Evolutionary conservation across 2,329 filamentous ascomycete genomes (phyloP).

Genomic region (Colletotrichum sp.): DNA sequence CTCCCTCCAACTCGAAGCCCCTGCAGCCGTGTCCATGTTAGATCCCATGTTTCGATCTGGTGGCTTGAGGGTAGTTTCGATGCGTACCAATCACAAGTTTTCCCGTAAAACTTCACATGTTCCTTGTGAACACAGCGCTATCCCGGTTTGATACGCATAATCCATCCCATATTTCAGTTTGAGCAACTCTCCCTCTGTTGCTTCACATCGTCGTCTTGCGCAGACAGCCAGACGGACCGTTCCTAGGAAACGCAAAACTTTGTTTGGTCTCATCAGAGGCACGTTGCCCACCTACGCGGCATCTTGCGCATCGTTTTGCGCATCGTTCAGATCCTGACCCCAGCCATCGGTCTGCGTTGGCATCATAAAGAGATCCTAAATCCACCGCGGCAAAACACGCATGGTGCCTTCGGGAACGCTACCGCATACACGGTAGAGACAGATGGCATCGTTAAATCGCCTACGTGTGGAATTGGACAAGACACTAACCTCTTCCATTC

Average conservation of each 20-base stretch:
- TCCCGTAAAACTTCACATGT: background rate
- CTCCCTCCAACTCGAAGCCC: background rate
- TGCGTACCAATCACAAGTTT: background rate
- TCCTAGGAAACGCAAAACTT: background rate
- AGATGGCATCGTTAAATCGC: background rate
- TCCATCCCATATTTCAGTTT: background rate
- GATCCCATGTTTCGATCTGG: background rate
- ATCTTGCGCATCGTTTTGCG: no score
- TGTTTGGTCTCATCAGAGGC: background rate
- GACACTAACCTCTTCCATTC: background rate
- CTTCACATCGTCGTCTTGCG: background rate
- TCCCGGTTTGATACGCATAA: background rate
- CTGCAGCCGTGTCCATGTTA: background rate
- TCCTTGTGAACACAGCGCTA: background rate
- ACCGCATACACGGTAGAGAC: background rate
- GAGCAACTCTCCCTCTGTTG: background rate
- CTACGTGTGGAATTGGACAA: background rate
- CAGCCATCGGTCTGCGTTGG: no score
- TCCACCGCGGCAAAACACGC: background rate
- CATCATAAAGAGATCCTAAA: background rate
- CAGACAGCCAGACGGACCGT: background rate
- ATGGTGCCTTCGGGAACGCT: accelerated
- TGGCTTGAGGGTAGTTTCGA: background rate
- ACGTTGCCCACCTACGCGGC: background rate
- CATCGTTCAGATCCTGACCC: no score